These are phyloP conservation scores for Daldinia childiae DNA, from an alignment of 495 filamentous ascomycete species.

Conservation along the genomic window DNA sequence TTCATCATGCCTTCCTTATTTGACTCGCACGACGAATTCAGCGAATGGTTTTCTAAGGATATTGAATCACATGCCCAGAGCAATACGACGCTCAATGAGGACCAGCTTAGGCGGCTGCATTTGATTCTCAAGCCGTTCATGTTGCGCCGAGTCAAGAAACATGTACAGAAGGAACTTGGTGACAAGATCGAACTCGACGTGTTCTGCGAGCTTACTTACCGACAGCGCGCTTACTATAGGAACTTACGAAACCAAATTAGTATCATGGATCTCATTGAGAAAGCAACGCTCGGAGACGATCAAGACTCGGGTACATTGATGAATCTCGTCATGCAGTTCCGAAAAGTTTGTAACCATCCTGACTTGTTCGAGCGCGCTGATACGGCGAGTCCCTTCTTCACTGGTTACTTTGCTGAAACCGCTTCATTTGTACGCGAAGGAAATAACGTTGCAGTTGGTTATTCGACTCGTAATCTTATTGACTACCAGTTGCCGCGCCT, in stretches of 20 bases:
- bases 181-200: constrained; percentile 98
- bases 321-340: constrained; percentile 99
- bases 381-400: constrained; percentile 83
- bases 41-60: constrained; percentile 99
- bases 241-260: constrained; percentile 95
- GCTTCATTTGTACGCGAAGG: constrained; percentile 94
- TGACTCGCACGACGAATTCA: constrained; percentile 98
- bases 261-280: constrained; percentile 98
- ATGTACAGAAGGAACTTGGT: constrained; percentile 97
- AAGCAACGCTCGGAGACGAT: constrained; percentile 93
- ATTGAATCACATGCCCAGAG: constrained; percentile 98
- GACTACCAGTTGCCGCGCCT: constrained; percentile 83
- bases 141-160: constrained; percentile 98
- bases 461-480: constrained; percentile 87
- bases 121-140: constrained; percentile 99
- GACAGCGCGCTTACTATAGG: constrained; percentile 92
- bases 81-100: constrained; percentile 98
- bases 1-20: constrained; percentile 99
- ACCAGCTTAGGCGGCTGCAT: constrained; percentile 93
- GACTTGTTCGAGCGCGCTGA: constrained; percentile 97
- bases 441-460: constrained; percentile 76
- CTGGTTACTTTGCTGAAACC: constrained; percentile 88
- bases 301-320: constrained; percentile 94
- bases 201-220: constrained; percentile 96
- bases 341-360: constrained; percentile 98